These are phyloP conservation scores for Leishmania lainsoni DNA, from an alignment of 208 protist genomes.

Conservation along the genomic window DNA sequence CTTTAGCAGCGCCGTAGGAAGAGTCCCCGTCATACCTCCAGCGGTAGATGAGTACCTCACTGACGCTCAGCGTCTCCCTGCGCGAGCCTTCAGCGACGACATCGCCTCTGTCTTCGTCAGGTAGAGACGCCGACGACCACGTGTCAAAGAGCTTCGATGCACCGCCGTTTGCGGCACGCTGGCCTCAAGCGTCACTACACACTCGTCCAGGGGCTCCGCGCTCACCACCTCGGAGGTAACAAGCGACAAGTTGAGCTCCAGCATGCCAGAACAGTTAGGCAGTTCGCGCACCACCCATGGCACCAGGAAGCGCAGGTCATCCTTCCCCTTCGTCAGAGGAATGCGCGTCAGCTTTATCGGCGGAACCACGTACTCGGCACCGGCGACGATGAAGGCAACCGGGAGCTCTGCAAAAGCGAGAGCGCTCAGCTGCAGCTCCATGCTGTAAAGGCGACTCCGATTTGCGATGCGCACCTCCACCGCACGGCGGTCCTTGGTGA, in stretches of 20 bases:
- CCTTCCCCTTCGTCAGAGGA: conserved; percentile 26
- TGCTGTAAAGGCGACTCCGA: conserved; percentile 70
- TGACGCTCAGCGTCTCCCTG: background rate
- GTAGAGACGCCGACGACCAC: background rate
- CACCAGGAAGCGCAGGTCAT: conserved; percentile 36
- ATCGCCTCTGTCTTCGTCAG: background rate
- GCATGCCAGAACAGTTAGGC: conserved; percentile 55
- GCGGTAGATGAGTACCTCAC: conserved; percentile 12
- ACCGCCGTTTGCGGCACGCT: conserved; percentile 12
- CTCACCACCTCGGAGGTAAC: conserved; percentile 51
- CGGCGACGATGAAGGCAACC: conserved; percentile 70
- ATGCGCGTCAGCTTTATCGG: conserved; percentile 78
- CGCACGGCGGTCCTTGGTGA: conserved; percentile 71
- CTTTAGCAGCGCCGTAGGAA: conserved; percentile 6
- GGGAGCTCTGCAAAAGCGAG: conserved; percentile 65
- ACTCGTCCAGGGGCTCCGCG: conserved; percentile 82
- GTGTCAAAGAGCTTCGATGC: background rate
- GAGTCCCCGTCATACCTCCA: conserved; percentile 15
- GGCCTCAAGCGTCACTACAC: conserved; percentile 50
- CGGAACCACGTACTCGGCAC: conserved; percentile 80
- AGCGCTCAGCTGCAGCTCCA: conserved; percentile 70
- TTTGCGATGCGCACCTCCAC: conserved; percentile 80
- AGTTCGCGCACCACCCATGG: conserved; percentile 81
- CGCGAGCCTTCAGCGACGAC: background rate
- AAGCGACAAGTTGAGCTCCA: conserved; percentile 67